Evolutionary conservation across 768 basidiomycete genomes (phyloP), one percentile per base, ranked within the genome.

Genomic region (Myochromella boudieri): DNA sequence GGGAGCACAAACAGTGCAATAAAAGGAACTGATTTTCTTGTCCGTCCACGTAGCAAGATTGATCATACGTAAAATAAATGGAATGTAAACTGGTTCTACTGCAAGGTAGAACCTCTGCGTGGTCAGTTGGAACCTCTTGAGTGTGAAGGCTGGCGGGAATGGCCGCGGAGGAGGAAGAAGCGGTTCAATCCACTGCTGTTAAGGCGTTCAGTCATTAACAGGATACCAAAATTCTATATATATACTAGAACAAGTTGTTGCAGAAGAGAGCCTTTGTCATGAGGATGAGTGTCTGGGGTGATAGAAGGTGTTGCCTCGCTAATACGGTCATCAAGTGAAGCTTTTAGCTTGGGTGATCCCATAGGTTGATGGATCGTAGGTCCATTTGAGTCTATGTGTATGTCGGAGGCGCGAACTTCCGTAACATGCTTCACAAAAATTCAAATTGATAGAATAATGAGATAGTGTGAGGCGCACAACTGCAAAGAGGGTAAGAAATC

Each of bases 401-500:
- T 43, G 31, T 64, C 61, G 25, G 60, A 61, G 9, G 63, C 49
- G 32, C 62, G 68, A 44, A 84, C 79, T 62, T 87, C 85, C 9
- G 71, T 76, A 4, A 85, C 80, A 65, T 82, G 76, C 84, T 85
- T 41, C 18, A 28, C 20, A 24, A 18, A 44, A 9, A 22, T 11
- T 41, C 29, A 20, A 15, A n/a, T 32, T 33, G 10, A 12, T 17
- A 43, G 9, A 25, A 31, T 22, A 33, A 17, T 6, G 6, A n/a
- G n/a, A 29, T 29, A 34, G 6, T 46, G 28, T 38, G 20, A 22
- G 34, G 66, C 76, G 60, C 57, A 84, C 84, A 27, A 73, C 68
- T 32, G 81, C 77, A 62, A 87, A 87, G n/a, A 85, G 58, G 34
- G 65, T 58, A 22, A 86, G 63, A 58, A 82, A 85, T 21, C 80